Percentiles rank a stretch among this genome's conserved stretches.
phyloP scores from a whole-genome alignment of 2,329 filamentous ascomycete species.

The Paecilomyces dactylethromorphus region DNA sequence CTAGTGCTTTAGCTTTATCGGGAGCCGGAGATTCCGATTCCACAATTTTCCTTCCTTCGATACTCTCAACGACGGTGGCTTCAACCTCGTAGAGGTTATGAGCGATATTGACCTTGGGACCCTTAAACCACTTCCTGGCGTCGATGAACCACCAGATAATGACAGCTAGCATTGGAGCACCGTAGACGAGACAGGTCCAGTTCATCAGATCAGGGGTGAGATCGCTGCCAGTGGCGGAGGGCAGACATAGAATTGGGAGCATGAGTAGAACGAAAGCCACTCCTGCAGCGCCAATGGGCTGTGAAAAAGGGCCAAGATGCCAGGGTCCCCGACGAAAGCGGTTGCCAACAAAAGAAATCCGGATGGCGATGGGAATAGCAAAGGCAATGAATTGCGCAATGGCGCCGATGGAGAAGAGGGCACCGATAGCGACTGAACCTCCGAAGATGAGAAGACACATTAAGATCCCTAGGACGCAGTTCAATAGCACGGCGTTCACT shows the following conservation, averaged over 20 bases:
- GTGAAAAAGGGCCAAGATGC: constrained; percentile 57
- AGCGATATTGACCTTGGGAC: constrained; percentile 61
- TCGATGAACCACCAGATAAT: constrained; percentile 58
- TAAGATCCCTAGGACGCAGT: constrained; percentile 52
- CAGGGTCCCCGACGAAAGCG: constrained; percentile 62
- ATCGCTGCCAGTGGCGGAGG: constrained; percentile 49
- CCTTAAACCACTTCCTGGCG: constrained; percentile 63
- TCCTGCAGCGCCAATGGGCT: constrained; percentile 51
- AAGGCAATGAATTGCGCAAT: constrained; percentile 58
- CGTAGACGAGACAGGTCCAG: constrained; percentile 63
- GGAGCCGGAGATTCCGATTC: not conserved
- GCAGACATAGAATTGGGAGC: constrained; percentile 63
- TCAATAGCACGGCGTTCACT: constrained; percentile 65
- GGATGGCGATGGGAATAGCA: constrained; percentile 37
- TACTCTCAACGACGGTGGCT: not conserved
- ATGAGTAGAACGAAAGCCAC: constrained; percentile 58
- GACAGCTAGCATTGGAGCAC: constrained; percentile 54
- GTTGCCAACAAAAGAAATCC: constrained; percentile 49
- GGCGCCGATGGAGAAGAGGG: constrained; percentile 64
- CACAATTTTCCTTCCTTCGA: not conserved
- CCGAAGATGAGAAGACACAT: constrained; percentile 60
- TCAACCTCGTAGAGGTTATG: constrained; percentile 30
- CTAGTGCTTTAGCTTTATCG: not conserved
- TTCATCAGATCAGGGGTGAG: constrained; percentile 54
- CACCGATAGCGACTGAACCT: constrained; percentile 56